Evolutionary conservation across 768 basidiomycete genomes (phyloP), one percentile per base, ranked within the genome.

Genomic region (Coprinopsis strossmayeri): DNA sequence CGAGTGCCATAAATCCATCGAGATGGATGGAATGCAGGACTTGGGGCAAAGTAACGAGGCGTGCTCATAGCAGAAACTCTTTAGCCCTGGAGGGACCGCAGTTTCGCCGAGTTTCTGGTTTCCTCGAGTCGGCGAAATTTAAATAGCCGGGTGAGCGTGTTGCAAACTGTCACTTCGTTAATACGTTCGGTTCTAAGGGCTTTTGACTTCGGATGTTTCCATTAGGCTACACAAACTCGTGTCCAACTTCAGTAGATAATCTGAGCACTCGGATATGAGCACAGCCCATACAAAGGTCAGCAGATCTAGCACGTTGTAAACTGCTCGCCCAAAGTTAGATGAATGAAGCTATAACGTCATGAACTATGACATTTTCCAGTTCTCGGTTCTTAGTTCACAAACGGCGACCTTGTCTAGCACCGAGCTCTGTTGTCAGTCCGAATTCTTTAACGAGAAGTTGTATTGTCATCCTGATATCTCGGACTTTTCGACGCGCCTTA

Each of bases 61-160:
- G 5, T 26, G 5, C 21, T 5, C 17, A 23, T 11, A 21, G 40
- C 20, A 25, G 5, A 42, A 24, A 42, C 40, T 17, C 21, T 42
- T 42, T 11, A 21, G 9, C 21, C 40, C 40, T 20, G 7, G 7
- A 20, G 18, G 12, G 10, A 42, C 40, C 40, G 40, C 23, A 17
- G 40, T 42, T 42, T 42, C 25, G 11, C 40, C 40, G 40, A 42
- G 17, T 42, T 42, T 42, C 40, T 5, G 40, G 40, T 21, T 38
- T 42, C 11, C 23, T 42, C 40, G 40, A 42, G 9, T 24, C 40
- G 40, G 40, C 23, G 10, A 42, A 42, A 42, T 25, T 42, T 25
- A 23, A 42, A 42, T 42, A 25, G 23, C 40, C 40, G 40, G 23
- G 21, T 10, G 18, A 18, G 10, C 35, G 15, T 32, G 9, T 38